Evolutionary conservation across 352 stramenopile species (phyloP), one percentile per base, ranked within the genome.

Genomic region (Blastocystis sp.): DNA sequence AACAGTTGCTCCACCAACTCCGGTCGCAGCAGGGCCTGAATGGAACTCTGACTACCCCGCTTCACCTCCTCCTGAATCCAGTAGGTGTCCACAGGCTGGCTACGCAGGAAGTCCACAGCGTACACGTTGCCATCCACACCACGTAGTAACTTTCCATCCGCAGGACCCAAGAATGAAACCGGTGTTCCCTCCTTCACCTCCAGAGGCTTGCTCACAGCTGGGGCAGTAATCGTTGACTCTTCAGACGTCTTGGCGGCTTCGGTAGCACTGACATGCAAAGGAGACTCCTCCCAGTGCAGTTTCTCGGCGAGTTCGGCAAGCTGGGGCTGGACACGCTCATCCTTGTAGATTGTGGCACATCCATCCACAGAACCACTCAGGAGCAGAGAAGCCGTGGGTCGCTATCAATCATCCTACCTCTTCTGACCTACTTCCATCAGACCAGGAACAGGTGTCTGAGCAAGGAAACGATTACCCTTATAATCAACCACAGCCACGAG

Each of bases 1-100:
- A 80, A 7, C 5, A 80, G 19, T 21, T 80, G 67, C 43, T 80
- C 32, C 42, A 80, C 46, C 67, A 80, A 24, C 67, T 80, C 67
- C 1, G 67, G 67, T 29, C 67, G 67, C 42, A 80, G 67, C 7
- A 80, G 19, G 67, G 39, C 57, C 67, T 80, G 67, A 11, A 52
- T 32, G 24, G 21, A 27, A 2, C 14, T 21, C 32, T 27, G 29
- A 32, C 11, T 27, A 11, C 59, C 39, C 4, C 67, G 37, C 35
- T 58, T 80, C 35, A 80, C 21, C 43, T 58, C 67, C 37, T 86
- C 52, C 39, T 86, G 75, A 9, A 75, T 71, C 75, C 75, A 86
- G 61, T 67, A 74, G 16, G 37, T 35, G 27, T 86, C 75, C 35
- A 86, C 61, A 39, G 75, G 75, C 61, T 86, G 75, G 12, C 27